Percentiles rank a stretch among this genome's conserved stretches.
phyloP scores from a whole-genome alignment of 805 yeast genomes.

The Suhomyces prunicola region DNA sequence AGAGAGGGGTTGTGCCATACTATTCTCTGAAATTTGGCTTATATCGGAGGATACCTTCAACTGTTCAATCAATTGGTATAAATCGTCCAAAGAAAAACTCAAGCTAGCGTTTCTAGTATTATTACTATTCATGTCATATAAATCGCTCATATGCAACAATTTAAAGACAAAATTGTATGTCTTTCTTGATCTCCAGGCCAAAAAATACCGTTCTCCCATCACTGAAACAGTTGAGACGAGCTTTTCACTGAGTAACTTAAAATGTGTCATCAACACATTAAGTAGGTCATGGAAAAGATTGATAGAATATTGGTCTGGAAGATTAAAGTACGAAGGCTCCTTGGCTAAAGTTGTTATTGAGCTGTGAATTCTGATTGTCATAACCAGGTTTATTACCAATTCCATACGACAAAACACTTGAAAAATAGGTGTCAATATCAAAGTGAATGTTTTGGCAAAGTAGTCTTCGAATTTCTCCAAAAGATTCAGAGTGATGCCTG shows the following conservation, averaged over 20 bases:
- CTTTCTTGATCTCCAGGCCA: constrained; percentile 7
- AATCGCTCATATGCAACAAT: neutral
- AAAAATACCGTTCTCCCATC: constrained; percentile 5
- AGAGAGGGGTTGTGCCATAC: neutral
- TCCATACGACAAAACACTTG: constrained; percentile 2
- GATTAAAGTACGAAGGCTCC: neutral
- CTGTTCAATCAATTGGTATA: neutral
- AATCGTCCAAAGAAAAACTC: neutral
- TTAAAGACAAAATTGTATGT: neutral
- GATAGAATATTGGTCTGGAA: neutral
- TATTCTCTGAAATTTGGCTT: neutral
- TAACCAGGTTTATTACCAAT: constrained; percentile 3
- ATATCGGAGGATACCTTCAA: neutral
- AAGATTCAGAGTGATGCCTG: neutral
- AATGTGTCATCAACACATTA: neutral
- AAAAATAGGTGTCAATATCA: constrained; percentile 6
- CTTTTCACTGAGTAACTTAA: neutral
- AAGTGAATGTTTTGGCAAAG: constrained; percentile 1
- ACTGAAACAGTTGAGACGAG: neutral
- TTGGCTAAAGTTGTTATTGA: neutral
- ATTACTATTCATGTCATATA: neutral
- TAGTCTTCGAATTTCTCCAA: neutral
- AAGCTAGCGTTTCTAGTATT: neutral
- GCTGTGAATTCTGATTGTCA: constrained; percentile 4
- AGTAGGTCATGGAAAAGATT: neutral